Evolutionary conservation across 1,284 basidiomycete genomes (phyloP).

Genomic region (Termitomyces sp.): DNA sequence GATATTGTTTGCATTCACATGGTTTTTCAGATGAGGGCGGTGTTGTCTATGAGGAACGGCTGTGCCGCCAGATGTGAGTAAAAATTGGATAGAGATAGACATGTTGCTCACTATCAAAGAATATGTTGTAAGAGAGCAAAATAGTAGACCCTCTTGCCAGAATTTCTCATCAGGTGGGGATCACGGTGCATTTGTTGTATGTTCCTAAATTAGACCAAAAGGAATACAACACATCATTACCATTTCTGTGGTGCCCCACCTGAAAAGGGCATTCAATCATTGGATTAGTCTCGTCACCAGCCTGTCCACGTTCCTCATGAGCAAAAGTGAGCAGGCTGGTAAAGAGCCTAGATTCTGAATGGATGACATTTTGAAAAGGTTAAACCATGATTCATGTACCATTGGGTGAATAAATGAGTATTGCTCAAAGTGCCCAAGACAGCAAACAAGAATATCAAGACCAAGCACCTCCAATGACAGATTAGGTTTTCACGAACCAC

Average conservation of each 20-base stretch:
- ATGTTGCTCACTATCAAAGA: no score
- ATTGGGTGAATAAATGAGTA: slow-evolving; percentile 51
- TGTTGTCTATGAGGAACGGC: no score
- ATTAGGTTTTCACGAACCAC: slow-evolving; percentile 52
- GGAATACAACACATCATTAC: neutral
- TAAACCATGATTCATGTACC: slow-evolving; percentile 24
- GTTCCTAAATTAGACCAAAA: slow-evolving; percentile 21
- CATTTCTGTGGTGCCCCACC: slow-evolving; percentile 15
- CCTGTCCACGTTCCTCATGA: no score
- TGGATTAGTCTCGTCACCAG: no score
- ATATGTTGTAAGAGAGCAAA: neutral
- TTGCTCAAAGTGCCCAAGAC: slow-evolving; percentile 64
- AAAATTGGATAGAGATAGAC: no score
- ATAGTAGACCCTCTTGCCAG: neutral
- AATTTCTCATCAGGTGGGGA: slow-evolving; percentile 7
- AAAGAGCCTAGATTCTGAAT: no score
- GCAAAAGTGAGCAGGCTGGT: no score
- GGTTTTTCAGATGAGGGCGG: no score
- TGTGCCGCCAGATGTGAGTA: no score
- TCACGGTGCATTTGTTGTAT: slow-evolving; percentile 30
- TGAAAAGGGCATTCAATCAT: no score
- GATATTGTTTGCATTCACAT: no score
- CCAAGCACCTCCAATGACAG: slow-evolving; percentile 47
- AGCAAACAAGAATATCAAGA: slow-evolving; percentile 68
- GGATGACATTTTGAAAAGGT: neutral